Evolutionary conservation across 495 filamentous ascomycete genomes (phyloP), one percentile per base, ranked within the genome.

Genomic region (Penicillium paradoxum): DNA sequence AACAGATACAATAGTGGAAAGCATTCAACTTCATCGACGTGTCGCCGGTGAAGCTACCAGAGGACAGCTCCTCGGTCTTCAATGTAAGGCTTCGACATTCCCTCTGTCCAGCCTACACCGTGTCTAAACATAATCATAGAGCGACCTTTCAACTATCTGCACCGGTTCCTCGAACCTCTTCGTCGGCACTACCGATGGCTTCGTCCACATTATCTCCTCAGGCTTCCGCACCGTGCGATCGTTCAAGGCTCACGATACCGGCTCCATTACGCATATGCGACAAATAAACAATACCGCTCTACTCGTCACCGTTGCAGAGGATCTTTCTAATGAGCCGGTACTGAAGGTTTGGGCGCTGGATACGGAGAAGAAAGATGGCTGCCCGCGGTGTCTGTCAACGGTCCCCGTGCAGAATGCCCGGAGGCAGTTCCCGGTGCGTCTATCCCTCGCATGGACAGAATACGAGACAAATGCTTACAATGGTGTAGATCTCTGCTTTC

Each of bases 11-110:
- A 21, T 65, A 98, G 91, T 97, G 95, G 93, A 95, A 96, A 88
- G 83, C 88, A 47, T 97, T 98, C 77, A 91, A 93, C 81, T 97
- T 98, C 84, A 96, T 98, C 78, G 91, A 96, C 69, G 89, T 95
- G 66, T 82, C 84, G 54, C 84, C 86, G 59, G 84, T 97, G 69
- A 86, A 86, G 67, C 79, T 88, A 52, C 77, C 87, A 47, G 87
- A 91, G 67, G 87, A 88, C 59, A 82, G 76, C 69, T 75, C 83
- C 45, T 74, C 78, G 27, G 65, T 79, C 34, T 80, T 88, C 62
- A 76, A 82, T 67, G 86, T 88, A 68, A 60, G 73, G 50, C 43
- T 25, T 57, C 70, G 65, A 73, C 70, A 68, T 75, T 24, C 49
- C 45, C 27, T 22, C 18, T 15, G 0, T 21, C 27, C 24, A 13